Percentiles rank a stretch among this genome's conserved stretches.
Evolutionary conservation across 1,284 basidiomycete species (phyloP).

Genomic region (Irpex sp.): DNA sequence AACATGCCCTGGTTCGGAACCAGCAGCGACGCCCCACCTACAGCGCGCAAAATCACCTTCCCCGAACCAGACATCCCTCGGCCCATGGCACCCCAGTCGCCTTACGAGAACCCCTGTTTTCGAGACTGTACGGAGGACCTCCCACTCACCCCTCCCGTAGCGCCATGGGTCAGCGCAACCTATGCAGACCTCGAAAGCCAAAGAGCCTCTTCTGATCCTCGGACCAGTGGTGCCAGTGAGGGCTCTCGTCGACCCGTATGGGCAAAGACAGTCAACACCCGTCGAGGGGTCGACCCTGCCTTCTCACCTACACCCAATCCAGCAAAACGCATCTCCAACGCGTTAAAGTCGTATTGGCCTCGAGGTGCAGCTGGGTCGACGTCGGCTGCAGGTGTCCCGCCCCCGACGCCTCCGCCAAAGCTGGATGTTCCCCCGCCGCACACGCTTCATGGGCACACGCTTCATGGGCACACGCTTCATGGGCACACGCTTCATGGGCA

Average conservation of each 20-base stretch:
- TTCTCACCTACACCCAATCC: constrained; percentile 22
- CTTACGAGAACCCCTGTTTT: constrained; percentile 16
- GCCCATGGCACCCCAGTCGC: neutral
- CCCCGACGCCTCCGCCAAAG: constrained; percentile 11
- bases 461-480: constrained; percentile 1
- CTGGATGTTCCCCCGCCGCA: neutral
- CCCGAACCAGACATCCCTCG: constrained; percentile 2
- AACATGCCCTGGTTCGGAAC: constrained; percentile 52
- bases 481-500: constrained; percentile 1
- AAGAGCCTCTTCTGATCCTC: neutral
- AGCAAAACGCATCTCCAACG: constrained; percentile 17
- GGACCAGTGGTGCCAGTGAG: constrained; percentile 6
- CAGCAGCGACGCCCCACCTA: neutral
- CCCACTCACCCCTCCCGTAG: constrained; percentile 1
- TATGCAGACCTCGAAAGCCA: constrained; percentile 1
- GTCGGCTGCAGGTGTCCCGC: neutral
- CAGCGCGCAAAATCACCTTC: neutral
- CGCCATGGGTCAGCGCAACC: neutral
- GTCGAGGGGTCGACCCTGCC: constrained; percentile 50
- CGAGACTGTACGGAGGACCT: constrained; percentile 14
- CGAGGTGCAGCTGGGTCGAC: neutral
- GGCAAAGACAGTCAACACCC: constrained; percentile 38
- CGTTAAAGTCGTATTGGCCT: constrained; percentile 21
- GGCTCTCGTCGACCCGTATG: constrained; percentile 38
- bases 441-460: neutral